These are phyloP conservation scores for Colletotrichum brevisporum DNA, from an alignment of 2,329 filamentous ascomycete genomes.

Conservation along the genomic window DNA sequence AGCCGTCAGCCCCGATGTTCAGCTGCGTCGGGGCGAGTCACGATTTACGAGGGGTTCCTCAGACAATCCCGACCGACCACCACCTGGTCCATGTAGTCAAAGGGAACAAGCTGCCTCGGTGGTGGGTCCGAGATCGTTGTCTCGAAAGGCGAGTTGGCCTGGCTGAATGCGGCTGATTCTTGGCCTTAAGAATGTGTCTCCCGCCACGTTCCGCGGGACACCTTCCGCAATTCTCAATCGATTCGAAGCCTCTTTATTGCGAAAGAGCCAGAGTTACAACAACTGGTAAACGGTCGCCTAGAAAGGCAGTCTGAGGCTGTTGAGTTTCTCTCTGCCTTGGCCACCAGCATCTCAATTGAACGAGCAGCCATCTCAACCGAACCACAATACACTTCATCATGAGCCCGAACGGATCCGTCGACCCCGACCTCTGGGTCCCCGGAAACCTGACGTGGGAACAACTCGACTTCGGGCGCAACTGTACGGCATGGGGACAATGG, in stretches of 20 bases:
- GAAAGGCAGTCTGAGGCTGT: background rate
- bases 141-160: background rate
- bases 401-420: background rate
- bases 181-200: background rate
- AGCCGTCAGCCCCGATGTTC: slow-evolving; percentile 30
- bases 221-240: background rate
- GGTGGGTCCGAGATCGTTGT: slow-evolving; percentile 1
- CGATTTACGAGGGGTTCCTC: background rate
- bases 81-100: background rate
- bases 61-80: background rate
- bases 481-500: slow-evolving; percentile 33
- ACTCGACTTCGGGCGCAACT: slow-evolving; percentile 33
- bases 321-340: background rate
- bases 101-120: slow-evolving; percentile 7
- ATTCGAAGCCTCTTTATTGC: background rate
- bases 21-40: slow-evolving; percentile 14
- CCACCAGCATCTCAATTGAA: background rate
- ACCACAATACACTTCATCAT: background rate
- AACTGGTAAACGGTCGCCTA: background rate
- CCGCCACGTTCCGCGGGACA: background rate
- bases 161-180: too few relatives aligned
- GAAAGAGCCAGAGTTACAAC: too few relatives aligned
- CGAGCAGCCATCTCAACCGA: too few relatives aligned
- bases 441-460: slow-evolving; percentile 36
- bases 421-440: slow-evolving; percentile 31